phyloP scores from a whole-genome alignment of 805 yeast genomes.

The Ogataea pilisensis region DNA sequence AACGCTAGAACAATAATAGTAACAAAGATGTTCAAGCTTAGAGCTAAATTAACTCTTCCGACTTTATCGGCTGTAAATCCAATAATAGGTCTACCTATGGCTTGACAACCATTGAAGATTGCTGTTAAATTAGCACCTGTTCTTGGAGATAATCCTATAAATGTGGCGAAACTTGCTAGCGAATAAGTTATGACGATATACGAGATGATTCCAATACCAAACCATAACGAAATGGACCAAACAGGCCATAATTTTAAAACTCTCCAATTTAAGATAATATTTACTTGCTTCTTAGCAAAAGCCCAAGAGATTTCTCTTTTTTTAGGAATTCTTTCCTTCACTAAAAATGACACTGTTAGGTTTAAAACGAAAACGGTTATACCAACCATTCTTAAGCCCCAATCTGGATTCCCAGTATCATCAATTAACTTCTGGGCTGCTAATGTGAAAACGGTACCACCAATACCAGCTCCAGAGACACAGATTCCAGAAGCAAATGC shows the following conservation, averaged over 20 bases:
- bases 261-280: constrained; percentile 11
- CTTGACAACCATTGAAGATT: constrained; percentile 42
- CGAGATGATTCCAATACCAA: constrained; percentile 35
- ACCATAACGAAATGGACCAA: constrained; percentile 18
- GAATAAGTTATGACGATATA: constrained; percentile 45
- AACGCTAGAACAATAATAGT: constrained; percentile 38
- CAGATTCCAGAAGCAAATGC: constrained; percentile 39
- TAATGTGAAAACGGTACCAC: constrained; percentile 36
- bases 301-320: constrained; percentile 9
- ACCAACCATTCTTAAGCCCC: constrained; percentile 43
- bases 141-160: constrained; percentile 41
- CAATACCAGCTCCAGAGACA: constrained; percentile 39
- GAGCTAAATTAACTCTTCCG: constrained; percentile 45
- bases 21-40: constrained; percentile 31
- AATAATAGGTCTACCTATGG: constrained; percentile 45
- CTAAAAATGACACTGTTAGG: constrained; percentile 36
- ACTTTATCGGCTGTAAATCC: constrained; percentile 41
- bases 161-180: constrained; percentile 41
- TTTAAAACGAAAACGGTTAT: constrained; percentile 37
- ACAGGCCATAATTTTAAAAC: constrained; percentile 18
- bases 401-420: constrained; percentile 37
- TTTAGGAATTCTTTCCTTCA: constrained; percentile 39
- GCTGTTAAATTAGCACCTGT: constrained; percentile 45
- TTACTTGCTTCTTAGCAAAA: constrained; percentile 9
- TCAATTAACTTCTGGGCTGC: constrained; percentile 34